Conservation (phyloP, 2,329 filamentous ascomycete species). For the Stromatinia cepivora region DNA sequence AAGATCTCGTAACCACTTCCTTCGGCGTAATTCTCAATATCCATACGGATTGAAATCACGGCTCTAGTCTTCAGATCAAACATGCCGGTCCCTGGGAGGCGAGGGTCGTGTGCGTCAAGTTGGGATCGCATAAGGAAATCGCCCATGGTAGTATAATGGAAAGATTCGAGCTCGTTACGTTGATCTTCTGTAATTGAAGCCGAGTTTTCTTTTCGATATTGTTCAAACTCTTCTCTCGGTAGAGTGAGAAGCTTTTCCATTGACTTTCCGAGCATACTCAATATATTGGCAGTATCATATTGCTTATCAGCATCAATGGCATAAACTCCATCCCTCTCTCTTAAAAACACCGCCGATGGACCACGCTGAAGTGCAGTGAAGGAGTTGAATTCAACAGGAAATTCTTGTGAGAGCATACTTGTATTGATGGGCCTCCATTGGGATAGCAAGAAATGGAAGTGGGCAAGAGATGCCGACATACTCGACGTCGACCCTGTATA, state of each 20-base stretch:
- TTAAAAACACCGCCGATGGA: conserved; percentile 78
- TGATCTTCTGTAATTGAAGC: conserved; percentile 71
- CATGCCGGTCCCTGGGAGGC: conserved; percentile 86
- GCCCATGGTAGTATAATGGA: conserved; percentile 81
- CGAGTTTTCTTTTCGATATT: conserved; percentile 70
- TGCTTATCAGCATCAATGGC: conserved; percentile 96
- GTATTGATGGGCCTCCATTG: conserved; percentile 74
- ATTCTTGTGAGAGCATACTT: conserved; percentile 64
- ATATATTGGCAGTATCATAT: conserved; percentile 78
- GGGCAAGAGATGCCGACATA: conserved; percentile 83
- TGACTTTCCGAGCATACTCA: conserved; percentile 90
- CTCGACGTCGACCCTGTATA: conserved; percentile 96
- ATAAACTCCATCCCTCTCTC: conserved; percentile 81
- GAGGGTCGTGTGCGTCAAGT: conserved; percentile 82
- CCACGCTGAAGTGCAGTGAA: conserved; percentile 73
- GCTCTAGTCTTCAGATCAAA: conserved; percentile 96
- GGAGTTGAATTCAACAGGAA: conserved; percentile 58
- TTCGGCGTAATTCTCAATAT: conserved; percentile 67
- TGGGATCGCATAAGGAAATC: conserved; percentile 95
- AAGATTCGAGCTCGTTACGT: conserved; percentile 71
- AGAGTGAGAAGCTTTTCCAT: conserved; percentile 94
- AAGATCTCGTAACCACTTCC: conserved; percentile 88
- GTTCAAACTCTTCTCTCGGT: conserved; percentile 79
- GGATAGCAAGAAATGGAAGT: conserved; percentile 92
- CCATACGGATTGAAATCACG: conserved; percentile 89